These are phyloP conservation scores for Pichia insulana DNA, from an alignment of 805 yeast genomes.

Conservation along the genomic window DNA sequence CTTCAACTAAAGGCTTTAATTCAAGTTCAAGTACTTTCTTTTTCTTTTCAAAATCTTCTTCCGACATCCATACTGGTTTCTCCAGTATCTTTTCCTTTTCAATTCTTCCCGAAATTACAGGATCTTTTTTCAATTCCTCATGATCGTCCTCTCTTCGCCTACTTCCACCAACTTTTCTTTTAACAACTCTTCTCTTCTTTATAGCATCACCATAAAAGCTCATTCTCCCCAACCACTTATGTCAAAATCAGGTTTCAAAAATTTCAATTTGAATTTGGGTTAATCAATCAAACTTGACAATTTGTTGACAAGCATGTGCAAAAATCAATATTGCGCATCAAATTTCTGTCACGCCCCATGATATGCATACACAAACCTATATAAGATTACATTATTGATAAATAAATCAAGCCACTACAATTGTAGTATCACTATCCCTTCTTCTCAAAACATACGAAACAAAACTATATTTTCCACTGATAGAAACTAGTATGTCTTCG, in stretches of 20 bases:
- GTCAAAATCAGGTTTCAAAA: too few relatives aligned
- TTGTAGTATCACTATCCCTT: too few relatives aligned
- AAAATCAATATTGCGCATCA: too few relatives aligned
- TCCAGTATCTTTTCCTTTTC: background rate
- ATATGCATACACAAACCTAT: too few relatives aligned
- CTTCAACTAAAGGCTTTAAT: slow-evolving; percentile 2
- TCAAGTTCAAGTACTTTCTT: slow-evolving; percentile 13
- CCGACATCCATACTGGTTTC: slow-evolving; percentile 30
- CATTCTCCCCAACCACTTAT: background rate
- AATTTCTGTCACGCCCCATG: too few relatives aligned
- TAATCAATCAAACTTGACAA: too few relatives aligned
- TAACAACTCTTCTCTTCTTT: slow-evolving; percentile 18
- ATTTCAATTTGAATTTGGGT: background rate
- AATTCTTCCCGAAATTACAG: background rate
- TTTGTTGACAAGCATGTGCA: too few relatives aligned
- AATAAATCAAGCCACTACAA: too few relatives aligned
- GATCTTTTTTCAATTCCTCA: background rate
- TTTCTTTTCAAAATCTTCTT: slow-evolving; percentile 20
- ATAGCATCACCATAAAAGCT: slow-evolving; percentile 8
- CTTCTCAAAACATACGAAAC: background rate
- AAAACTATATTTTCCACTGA: too few relatives aligned
- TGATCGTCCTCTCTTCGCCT: slow-evolving; percentile 13
- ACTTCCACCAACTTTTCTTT: slow-evolving; percentile 9
- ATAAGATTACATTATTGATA: too few relatives aligned
- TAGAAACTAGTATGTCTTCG: slow-evolving; percentile 18